Base-by-base conservation (phyloP, 306 rosid species). In the Abrus pulchellus region DNA sequence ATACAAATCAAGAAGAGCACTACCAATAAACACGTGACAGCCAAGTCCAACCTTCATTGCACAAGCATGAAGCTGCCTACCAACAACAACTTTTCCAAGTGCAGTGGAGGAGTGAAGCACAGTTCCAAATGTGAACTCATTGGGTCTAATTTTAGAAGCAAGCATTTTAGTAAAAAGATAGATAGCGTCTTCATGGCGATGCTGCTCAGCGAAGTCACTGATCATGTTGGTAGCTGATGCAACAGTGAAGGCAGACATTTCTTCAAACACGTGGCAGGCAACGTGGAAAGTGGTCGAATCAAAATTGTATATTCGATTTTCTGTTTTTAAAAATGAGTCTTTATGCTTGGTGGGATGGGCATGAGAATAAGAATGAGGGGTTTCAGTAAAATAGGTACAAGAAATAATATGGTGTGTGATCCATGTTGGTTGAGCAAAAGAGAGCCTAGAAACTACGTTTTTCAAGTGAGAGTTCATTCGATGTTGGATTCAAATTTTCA, bases 91-190 rank as follows among this genome's bases (percentile, higher is more conserved):
- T 52, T 84, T 83, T 61, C 87, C 49, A 6, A 83, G 66, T 4
- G 76, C 77, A 50, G 90, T 91, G 1, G 88, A 87, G 5, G 97
- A 90, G 65, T 81, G 91, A 85, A 88, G 47, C 79, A 91, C 82
- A 32, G 97, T 91, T 48, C 94, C 93, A 77, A 92, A 92, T 4
- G 97, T 94, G 81, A 85, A 92, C 82, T 90, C 94, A 11, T 87
- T 92, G 32, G 98, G 98, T 55, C 87, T 87, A 34, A 86, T 77
- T 47, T 41, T 80, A 0, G 86, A 86, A 4, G 68, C 85, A 73
- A 92, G 81, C 92, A 94, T 91, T 62, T 86, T 84, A 5, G 92
- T 84, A 77, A 94, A 92, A 33, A 91, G 95, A 78, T 41, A 67
- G 3, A 86, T 34, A 3, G 94, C 95, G 44, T 90, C 90, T 75